Conservation (phyloP, 73 alveolate genomes). For the Breviolum minutum region DNA sequence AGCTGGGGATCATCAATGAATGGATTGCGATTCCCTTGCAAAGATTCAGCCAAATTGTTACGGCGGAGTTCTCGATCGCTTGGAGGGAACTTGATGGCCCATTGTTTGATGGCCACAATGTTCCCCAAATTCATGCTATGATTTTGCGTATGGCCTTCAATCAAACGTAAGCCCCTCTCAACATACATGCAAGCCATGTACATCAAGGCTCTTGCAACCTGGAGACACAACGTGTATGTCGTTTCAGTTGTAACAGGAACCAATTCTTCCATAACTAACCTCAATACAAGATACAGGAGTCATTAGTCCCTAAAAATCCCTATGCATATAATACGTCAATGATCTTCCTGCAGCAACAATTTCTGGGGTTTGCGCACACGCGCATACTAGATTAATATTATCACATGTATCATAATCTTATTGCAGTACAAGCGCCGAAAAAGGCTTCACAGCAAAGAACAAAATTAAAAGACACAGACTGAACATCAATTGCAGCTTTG, state of each 20-base stretch:
- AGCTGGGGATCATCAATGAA: slow-evolving; percentile 80
- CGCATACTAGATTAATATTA: too few species aligned
- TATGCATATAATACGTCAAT: too few species aligned
- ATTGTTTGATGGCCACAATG: slow-evolving; percentile 30
- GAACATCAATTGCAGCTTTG: background rate
- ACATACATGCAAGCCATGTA: slow-evolving; percentile 85
- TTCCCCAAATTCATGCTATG: slow-evolving; percentile 58
- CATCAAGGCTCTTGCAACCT: slow-evolving; percentile 88
- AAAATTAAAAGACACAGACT: too few species aligned
- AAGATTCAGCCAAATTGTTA: slow-evolving; percentile 25
- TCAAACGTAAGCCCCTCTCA: slow-evolving; percentile 28
- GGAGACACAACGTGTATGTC: background rate
- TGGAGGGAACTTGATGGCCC: slow-evolving; percentile 71
- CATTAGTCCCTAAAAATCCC: background rate
- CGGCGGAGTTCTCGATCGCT: slow-evolving; percentile 50
- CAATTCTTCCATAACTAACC: background rate
- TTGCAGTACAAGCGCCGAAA: too few species aligned
- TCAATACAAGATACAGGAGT: background rate
- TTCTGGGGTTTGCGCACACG: too few species aligned
- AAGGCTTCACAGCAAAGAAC: too few species aligned
- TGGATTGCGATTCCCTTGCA: slow-evolving; percentile 72
- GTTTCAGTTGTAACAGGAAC: background rate
- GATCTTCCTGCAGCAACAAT: too few species aligned
- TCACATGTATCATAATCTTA: too few species aligned
- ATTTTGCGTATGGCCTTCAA: slow-evolving; percentile 16